Conservation (phyloP, 2,329 filamentous ascomycete species). For the Diplodia intermedia region DNA sequence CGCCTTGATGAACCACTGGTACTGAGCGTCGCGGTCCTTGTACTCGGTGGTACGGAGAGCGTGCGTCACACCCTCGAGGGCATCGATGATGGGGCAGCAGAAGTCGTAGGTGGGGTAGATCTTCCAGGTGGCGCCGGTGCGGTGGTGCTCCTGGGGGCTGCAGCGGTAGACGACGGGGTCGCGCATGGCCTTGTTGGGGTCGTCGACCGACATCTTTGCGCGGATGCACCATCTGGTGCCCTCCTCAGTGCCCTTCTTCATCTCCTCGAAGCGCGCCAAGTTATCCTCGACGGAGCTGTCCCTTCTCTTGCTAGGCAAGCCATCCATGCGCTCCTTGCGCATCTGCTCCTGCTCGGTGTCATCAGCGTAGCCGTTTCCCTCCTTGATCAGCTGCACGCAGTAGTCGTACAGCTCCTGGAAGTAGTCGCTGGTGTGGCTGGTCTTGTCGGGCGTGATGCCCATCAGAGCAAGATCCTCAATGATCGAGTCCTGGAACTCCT, state of each 20-base stretch:
- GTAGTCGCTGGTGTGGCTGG: slow-evolving; percentile 94
- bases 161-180: slow-evolving; percentile 98
- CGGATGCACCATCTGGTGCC: slow-evolving; percentile 89
- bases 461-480: slow-evolving; percentile 89
- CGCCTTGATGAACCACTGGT: slow-evolving; percentile 82
- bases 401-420: slow-evolving; percentile 91
- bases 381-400: slow-evolving; percentile 81
- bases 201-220: slow-evolving; percentile 89
- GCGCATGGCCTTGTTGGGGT: slow-evolving; percentile 93
- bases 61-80: slow-evolving; percentile 81
- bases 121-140: slow-evolving; percentile 81
- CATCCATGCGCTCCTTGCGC: slow-evolving; percentile 82
- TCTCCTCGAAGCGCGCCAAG: slow-evolving; percentile 85
- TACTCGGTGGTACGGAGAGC: slow-evolving; percentile 86
- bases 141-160: slow-evolving; percentile 76
- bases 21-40: slow-evolving; percentile 84
- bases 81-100: slow-evolving; percentile 81
- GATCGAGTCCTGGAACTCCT: slow-evolving; percentile 94
- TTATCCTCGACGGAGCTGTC: slow-evolving; percentile 83
- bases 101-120: slow-evolving; percentile 90
- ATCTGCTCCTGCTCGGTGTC: slow-evolving; percentile 91
- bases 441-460: slow-evolving; percentile 85
- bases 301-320: slow-evolving; percentile 80
- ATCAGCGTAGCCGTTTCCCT: slow-evolving; percentile 90
- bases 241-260: slow-evolving; percentile 84